Evolutionary conservation across 2,329 filamentous ascomycete species (phyloP).

Genomic region (Fusarium redolens): DNA sequence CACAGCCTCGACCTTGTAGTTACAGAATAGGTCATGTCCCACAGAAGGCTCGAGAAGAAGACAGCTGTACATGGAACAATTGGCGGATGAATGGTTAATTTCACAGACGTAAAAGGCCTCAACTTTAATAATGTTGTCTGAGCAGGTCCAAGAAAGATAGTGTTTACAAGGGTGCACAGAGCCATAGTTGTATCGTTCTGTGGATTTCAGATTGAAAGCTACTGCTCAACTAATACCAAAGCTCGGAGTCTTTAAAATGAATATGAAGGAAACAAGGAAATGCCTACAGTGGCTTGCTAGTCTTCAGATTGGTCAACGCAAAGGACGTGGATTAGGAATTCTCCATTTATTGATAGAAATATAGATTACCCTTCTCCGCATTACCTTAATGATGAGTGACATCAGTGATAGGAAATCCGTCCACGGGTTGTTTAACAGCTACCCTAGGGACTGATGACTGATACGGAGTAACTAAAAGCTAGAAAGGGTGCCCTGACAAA

Average conservation of each 20-base stretch:
- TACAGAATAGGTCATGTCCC: constrained; percentile 8
- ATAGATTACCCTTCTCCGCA: not conserved
- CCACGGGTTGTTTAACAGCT: not conserved
- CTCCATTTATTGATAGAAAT: not conserved
- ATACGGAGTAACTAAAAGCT: not conserved
- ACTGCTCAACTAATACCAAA: not conserved
- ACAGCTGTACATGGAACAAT: constrained; percentile 11
- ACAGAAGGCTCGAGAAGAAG: constrained; percentile 42
- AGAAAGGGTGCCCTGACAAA: not conserved
- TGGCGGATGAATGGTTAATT: constrained; percentile 7
- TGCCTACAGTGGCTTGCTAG: not conserved
- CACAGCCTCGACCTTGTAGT: constrained; percentile 13
- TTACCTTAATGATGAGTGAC: not conserved
- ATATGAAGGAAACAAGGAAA: not conserved
- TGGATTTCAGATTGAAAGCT: not conserved
- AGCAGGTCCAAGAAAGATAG: not conserved
- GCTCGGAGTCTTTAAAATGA: not conserved
- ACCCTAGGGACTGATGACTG: not conserved
- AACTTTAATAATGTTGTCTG: not conserved
- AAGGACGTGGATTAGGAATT: not conserved
- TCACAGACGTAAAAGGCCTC: not conserved
- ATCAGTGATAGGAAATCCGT: not conserved
- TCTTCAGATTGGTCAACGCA: not conserved
- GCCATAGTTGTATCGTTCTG: not conserved
- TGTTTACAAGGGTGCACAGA: constrained; percentile 9